Percentiles rank a stretch among this genome's conserved stretches.
Conservation (phyloP, 1,139 yeast species). For the Kluyveromyces sp. region DNA sequence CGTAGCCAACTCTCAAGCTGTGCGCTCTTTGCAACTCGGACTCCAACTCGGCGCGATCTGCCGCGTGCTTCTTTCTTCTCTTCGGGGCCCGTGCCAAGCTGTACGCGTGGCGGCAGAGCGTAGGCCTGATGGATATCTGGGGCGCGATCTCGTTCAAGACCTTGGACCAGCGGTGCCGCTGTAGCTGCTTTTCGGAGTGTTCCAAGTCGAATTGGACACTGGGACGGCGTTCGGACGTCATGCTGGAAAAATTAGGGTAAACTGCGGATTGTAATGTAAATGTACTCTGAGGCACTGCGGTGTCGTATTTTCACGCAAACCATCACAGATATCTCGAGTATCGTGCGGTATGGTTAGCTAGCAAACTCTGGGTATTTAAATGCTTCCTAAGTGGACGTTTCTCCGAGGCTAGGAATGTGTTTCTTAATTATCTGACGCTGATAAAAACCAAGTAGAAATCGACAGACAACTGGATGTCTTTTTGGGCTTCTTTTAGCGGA, state of each 20-base stretch:
- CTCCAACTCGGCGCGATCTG: not conserved
- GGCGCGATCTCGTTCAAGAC: not conserved
- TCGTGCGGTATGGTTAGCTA: not conserved
- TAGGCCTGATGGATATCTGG: not conserved
- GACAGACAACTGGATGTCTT: not conserved
- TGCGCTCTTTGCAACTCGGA: too few relatives aligned
- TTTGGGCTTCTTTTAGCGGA: not conserved
- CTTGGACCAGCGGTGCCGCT: not conserved
- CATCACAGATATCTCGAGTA: not conserved
- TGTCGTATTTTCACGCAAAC: not conserved
- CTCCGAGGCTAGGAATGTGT: too few relatives aligned
- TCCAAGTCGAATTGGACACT: not conserved
- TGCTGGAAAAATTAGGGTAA: too few relatives aligned
- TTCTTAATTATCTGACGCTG: not conserved
- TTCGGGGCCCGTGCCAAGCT: not conserved
- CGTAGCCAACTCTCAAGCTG: conserved; percentile 1
- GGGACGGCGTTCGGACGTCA: not conserved
- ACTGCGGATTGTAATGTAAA: not conserved
- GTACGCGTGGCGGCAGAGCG: not conserved
- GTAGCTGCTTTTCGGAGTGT: not conserved
- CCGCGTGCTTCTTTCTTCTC: not conserved
- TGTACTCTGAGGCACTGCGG: not conserved
- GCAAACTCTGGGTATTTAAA: not conserved
- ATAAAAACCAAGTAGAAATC: not conserved
- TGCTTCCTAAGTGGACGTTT: not conserved